Evolutionary conservation across 805 yeast genomes (phyloP).

Genomic region (Wickerhamomyces ciferrii): DNA sequence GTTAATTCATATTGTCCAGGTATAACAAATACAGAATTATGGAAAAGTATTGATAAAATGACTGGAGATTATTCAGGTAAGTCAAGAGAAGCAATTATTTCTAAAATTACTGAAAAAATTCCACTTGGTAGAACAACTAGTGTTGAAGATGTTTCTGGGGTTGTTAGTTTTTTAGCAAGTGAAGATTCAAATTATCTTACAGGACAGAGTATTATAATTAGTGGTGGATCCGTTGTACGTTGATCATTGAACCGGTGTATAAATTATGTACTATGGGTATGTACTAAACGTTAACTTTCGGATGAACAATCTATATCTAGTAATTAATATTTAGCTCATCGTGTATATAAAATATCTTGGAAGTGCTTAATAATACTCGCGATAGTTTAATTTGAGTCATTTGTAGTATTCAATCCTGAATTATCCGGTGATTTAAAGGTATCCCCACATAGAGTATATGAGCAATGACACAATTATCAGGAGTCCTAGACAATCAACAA

Average conservation of each 20-base stretch:
- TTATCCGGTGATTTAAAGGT: no score
- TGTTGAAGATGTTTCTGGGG: conserved; percentile 24
- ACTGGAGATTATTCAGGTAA: conserved; percentile 10
- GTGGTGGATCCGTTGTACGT: conserved; percentile 18
- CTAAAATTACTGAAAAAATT: conserved; percentile 11
- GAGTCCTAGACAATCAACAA: no score
- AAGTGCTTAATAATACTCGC: no score
- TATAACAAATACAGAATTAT: conserved; percentile 23
- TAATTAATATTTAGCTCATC: no score
- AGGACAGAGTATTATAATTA: conserved; percentile 22
- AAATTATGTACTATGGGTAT: background rate
- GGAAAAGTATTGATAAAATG: conserved; percentile 13
- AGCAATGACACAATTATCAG: no score
- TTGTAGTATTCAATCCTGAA: no score
- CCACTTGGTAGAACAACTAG: conserved; percentile 23
- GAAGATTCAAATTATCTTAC: conserved; percentile 24
- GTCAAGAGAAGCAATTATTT: conserved; percentile 12
- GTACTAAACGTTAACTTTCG: no score
- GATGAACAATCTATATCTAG: no score
- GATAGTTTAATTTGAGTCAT: no score
- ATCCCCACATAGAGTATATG: no score
- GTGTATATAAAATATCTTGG: no score
- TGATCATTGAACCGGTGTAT: background rate
- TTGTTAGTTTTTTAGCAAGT: conserved; percentile 23
- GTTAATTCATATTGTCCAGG: conserved; percentile 29